These are phyloP conservation scores for Uronychia binucleata DNA, from an alignment of 73 alveolate species.

Conservation along the genomic window DNA sequence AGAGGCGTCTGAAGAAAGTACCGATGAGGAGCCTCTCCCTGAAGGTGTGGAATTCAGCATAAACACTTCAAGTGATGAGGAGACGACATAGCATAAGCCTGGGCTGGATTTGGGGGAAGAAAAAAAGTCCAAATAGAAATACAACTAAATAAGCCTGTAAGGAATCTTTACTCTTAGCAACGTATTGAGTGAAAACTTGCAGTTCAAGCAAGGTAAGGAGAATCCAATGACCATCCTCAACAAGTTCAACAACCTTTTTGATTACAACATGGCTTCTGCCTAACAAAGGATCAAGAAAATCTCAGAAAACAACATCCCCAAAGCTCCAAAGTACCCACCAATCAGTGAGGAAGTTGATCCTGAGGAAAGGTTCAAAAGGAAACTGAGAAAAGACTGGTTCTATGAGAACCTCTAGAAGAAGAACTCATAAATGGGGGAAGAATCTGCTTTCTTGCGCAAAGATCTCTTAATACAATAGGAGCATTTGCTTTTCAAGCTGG, in stretches of 20 bases:
- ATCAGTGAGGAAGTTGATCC: not conserved
- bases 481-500: not conserved
- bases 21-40: not conserved
- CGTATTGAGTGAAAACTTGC: not conserved
- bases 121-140: not conserved
- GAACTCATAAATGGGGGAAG: not conserved
- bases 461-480: not conserved
- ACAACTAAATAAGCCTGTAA: not conserved
- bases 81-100: not conserved
- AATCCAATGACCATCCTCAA: not conserved
- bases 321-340: not conserved
- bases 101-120: not conserved
- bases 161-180: not conserved
- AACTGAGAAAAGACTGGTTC: not conserved
- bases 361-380: not conserved
- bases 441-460: not conserved
- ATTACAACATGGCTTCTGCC: not conserved
- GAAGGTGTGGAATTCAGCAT: not conserved
- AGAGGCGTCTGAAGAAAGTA: not conserved
- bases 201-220: not conserved
- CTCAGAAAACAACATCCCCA: not conserved
- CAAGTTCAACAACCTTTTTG: no score
- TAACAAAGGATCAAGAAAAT: not conserved
- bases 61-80: not conserved
- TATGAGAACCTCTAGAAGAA: not conserved